Evolutionary conservation across 202 grass and related monocot species (phyloP), one percentile per base, ranked within the genome.

Genomic region (Eragrostis tef): DNA sequence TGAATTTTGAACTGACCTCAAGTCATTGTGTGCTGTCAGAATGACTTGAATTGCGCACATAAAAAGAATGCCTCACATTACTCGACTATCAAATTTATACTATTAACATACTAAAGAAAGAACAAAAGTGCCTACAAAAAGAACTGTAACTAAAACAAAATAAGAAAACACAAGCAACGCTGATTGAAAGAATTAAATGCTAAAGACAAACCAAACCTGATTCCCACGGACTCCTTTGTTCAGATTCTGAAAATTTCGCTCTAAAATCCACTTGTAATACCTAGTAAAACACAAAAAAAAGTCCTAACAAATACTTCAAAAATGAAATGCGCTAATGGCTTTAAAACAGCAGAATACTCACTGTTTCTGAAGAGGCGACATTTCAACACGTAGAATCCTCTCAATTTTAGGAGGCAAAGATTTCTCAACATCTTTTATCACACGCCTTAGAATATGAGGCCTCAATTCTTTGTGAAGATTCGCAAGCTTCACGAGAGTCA

Each of bases 191-290:
- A 66, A 67, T 48, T 43, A 25, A 21, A 53, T 39, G 52, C 9
- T 67, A 14, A 84, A 75, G 59, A 77, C 47, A 83, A 78, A 14
- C 56, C 74, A 74, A 17, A 98, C 95, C 95, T 99, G 96, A 83
- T 99, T 99, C 25, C 93, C 96, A 13, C 96, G 93, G 83, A 99
- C 96, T 81, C 96, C 96, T 85, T 96, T 99, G 82, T 99, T 99
- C 36, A 99, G 83, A 89, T 99, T 95, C 72, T 99, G 96, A 84
- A 99, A 99, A 91, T 99, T 99, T 4, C 96, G 90, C 83, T 99
- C 96, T 73, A 99, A 86, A 91, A 99, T 99, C 96, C 96, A 99
- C 74, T 95, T 99, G 89, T 99, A 99, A 72, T 99, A 99, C 79
- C 96, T 98, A 88, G 42, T 14, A 85, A 59, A 74, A 77, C n/a